Conservation (phyloP, 345 rosid species). For the Mangifera indica region DNA sequence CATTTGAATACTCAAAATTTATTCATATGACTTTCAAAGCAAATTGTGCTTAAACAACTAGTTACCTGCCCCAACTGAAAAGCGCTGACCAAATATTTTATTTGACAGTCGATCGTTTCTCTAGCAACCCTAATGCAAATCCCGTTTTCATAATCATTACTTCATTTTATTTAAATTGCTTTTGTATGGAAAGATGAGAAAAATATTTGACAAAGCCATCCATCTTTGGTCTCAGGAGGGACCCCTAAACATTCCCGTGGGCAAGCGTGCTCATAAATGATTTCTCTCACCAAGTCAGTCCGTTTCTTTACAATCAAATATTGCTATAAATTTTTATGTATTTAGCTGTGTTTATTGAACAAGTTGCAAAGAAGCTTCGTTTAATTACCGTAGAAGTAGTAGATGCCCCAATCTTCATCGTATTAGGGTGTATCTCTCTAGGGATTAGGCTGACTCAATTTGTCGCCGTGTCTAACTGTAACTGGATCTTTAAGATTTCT, state of each 20-base stretch:
- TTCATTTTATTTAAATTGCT: neutral
- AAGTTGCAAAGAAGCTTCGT: too few relatives aligned
- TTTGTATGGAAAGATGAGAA: constrained; percentile 15
- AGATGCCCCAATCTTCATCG: neutral
- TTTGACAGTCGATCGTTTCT: constrained; percentile 16
- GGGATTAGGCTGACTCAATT: neutral
- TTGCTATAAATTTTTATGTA: neutral
- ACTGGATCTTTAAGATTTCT: neutral
- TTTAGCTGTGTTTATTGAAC: neutral
- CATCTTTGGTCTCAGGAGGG: constrained; percentile 15
- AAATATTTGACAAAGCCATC: constrained; percentile 15
- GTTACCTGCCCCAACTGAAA: constrained; percentile 55
- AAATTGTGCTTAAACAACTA: constrained; percentile 29
- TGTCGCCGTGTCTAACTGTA: neutral
- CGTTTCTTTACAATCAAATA: neutral
- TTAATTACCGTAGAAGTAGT: neutral
- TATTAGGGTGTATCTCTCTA: neutral
- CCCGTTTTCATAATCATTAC: constrained; percentile 13
- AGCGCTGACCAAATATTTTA: constrained; percentile 25
- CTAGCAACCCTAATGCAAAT: neutral
- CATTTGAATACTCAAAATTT: too few relatives aligned
- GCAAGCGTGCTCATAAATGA: constrained; percentile 12
- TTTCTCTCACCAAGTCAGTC: constrained; percentile 10
- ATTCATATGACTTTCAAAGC: too few relatives aligned
- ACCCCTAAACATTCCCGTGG: constrained; percentile 24